phyloP scores from a whole-genome alignment of 306 rosid species.

The Medicago arabica region DNA sequence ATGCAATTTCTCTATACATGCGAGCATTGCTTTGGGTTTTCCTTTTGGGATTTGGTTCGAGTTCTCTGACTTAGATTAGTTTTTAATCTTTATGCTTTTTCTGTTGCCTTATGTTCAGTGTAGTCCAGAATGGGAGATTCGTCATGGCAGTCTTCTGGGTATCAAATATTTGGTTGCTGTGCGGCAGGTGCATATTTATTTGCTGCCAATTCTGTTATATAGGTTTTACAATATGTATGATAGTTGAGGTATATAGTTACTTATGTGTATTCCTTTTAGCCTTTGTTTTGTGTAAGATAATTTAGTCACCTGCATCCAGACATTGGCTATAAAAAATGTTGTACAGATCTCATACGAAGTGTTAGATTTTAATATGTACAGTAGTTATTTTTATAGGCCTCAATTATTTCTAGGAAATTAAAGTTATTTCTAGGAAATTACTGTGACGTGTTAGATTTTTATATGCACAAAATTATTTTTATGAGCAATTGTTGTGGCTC shows the following conservation, averaged over 20 bases:
- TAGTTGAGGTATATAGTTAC: slow-evolving; percentile 19
- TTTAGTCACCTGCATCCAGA: slow-evolving; percentile 26
- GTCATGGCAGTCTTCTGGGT: slow-evolving; percentile 96
- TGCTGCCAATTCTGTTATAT: slow-evolving; percentile 18
- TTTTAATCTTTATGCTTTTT: slow-evolving; percentile 55
- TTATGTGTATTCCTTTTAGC: slow-evolving; percentile 5
- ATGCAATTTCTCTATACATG: slow-evolving; percentile 23
- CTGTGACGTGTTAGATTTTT: too few species aligned
- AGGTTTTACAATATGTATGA: slow-evolving; percentile 13
- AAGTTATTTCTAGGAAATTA: background rate
- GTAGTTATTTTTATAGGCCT: background rate
- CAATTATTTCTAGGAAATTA: background rate
- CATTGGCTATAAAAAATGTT: slow-evolving; percentile 11
- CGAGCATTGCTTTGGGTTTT: slow-evolving; percentile 31
- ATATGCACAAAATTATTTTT: background rate
- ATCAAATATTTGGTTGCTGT: slow-evolving; percentile 95
- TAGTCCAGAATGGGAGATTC: slow-evolving; percentile 99
- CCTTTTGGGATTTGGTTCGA: slow-evolving; percentile 21
- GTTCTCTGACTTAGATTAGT: slow-evolving; percentile 33
- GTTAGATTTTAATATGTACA: slow-evolving; percentile 5
- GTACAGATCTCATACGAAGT: slow-evolving; percentile 22
- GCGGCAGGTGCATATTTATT: slow-evolving; percentile 70
- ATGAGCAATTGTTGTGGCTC: background rate
- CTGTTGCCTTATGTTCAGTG: slow-evolving; percentile 75
- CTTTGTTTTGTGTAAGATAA: slow-evolving; percentile 27